These are phyloP conservation scores for Leccinum fallax DNA, from an alignment of 1,284 basidiomycete genomes.

Conservation along the genomic window DNA sequence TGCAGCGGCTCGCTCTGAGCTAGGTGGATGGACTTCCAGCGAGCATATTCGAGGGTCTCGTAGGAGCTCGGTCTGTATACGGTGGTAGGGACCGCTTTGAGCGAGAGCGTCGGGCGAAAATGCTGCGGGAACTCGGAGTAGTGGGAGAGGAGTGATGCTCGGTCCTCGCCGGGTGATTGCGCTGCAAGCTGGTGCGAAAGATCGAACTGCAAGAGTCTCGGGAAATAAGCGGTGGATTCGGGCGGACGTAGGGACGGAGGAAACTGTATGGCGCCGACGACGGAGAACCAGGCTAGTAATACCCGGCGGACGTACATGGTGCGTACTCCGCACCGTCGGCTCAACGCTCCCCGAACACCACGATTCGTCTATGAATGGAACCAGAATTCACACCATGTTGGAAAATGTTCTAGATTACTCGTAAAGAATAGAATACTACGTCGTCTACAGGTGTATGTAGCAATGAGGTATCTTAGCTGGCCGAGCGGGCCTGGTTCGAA, in stretches of 20 bases:
- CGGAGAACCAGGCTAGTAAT: not conserved
- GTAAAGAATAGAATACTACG: constrained; percentile 4
- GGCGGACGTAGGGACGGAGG: not conserved
- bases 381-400: constrained; percentile 14
- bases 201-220: constrained; percentile 27
- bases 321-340: not conserved
- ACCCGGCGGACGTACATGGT: constrained; percentile 9
- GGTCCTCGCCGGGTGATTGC: constrained; percentile 1
- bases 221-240: not conserved
- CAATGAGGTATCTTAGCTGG: constrained; percentile 8
- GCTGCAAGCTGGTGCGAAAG: constrained; percentile 23
- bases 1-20: constrained; percentile 53
- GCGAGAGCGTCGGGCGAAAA: constrained; percentile 27
- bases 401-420: not conserved
- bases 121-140: constrained; percentile 9
- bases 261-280: constrained; percentile 5
- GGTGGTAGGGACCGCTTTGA: constrained; percentile 56
- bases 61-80: constrained; percentile 63
- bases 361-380: not conserved
- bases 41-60: constrained; percentile 51
- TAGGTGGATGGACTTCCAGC: constrained; percentile 50
- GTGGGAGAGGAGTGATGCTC: constrained; percentile 6
- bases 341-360: not conserved
- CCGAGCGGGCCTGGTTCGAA: constrained; percentile 24
- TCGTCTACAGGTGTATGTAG: constrained; percentile 5